Evolutionary conservation across 78 protist genomes (phyloP).

Genomic region (Protostelium mycophagum): DNA sequence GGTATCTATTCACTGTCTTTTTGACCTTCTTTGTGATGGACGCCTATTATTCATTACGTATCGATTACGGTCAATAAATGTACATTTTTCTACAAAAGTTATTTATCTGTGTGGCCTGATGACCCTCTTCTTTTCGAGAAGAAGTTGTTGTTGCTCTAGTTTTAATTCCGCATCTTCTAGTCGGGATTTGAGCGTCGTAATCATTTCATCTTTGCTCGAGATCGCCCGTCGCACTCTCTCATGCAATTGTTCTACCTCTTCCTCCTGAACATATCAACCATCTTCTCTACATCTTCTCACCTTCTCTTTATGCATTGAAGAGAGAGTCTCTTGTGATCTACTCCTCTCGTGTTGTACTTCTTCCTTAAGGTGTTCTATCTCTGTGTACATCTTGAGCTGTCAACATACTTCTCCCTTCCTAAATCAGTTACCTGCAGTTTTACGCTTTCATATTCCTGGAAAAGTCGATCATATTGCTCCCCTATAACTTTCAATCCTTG

Average conservation of each 20-base stretch:
- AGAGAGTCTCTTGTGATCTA: background rate
- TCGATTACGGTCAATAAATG: background rate
- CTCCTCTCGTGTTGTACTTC: background rate
- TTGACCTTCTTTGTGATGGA: background rate
- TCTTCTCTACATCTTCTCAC: no score
- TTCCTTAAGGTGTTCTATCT: background rate
- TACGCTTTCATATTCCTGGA: background rate
- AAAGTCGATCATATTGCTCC: no score
- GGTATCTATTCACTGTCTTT: background rate
- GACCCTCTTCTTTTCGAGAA: background rate
- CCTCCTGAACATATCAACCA: background rate
- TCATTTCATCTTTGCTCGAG: background rate
- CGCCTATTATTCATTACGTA: background rate
- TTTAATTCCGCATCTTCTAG: background rate
- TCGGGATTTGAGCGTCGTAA: background rate
- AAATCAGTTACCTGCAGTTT: background rate
- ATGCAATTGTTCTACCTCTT: background rate
- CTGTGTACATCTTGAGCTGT: background rate
- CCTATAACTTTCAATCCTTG: no score
- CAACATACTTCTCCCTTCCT: background rate
- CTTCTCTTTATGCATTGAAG: background rate
- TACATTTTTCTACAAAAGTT: background rate
- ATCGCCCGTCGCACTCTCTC: background rate
- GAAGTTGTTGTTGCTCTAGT: background rate
- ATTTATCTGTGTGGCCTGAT: background rate